Conservation (phyloP, 139 green algal species). For the Chlorella sp. region DNA sequence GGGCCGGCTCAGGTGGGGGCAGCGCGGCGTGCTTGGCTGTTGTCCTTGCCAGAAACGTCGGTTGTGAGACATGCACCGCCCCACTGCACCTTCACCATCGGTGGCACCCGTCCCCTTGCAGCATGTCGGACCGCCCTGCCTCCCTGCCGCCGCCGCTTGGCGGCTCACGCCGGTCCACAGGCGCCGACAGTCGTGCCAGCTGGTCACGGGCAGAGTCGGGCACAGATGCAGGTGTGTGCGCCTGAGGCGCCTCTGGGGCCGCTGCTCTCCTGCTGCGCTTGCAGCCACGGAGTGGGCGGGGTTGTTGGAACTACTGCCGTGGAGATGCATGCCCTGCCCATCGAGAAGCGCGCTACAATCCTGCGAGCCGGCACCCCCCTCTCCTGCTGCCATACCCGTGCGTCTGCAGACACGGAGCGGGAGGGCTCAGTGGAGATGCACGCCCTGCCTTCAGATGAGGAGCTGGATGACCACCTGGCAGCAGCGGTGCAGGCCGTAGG, state of each 20-base stretch:
- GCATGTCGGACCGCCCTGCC: constrained; percentile 3
- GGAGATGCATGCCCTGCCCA: too few relatives aligned
- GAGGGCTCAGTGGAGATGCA: constrained; percentile 32
- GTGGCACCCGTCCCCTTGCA: neutral
- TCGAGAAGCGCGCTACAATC: too few relatives aligned
- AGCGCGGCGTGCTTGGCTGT: neutral
- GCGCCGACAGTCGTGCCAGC: constrained; percentile 5
- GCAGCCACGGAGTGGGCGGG: neutral
- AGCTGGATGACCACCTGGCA: constrained; percentile 14
- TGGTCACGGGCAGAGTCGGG: constrained; percentile 4
- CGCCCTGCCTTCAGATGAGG: constrained; percentile 32
- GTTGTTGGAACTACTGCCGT: too few relatives aligned
- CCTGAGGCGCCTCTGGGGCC: neutral
- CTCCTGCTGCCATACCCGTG: neutral
- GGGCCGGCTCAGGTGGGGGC: constrained; percentile 5
- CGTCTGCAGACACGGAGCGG: neutral
- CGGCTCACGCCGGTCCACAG: constrained; percentile 2
- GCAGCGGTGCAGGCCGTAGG: constrained; percentile 16
- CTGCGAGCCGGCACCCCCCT: neutral
- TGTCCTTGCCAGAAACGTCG: too few relatives aligned
- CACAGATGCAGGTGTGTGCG: neutral
- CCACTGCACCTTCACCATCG: too few relatives aligned
- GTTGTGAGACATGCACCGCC: too few relatives aligned
- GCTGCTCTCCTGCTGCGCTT: neutral
- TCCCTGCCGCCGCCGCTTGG: neutral